Conservation (phyloP, 352 stramenopile species). For the Phytophthora colocasiae region DNA sequence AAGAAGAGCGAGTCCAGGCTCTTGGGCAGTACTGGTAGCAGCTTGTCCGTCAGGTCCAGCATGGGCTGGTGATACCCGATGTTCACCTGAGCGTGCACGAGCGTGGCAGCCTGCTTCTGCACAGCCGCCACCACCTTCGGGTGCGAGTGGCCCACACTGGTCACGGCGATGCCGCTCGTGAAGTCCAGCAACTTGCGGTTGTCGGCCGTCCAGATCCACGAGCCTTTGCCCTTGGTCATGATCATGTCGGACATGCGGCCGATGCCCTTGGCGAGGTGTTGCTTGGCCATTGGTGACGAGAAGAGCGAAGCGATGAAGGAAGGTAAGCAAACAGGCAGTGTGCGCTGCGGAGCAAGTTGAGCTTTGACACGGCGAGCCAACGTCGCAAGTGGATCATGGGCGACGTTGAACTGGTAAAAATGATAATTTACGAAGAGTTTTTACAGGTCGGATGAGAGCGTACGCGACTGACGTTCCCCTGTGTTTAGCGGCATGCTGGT, state of each 20-base stretch:
- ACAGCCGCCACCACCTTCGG: slow-evolving; percentile 90
- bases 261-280: slow-evolving; percentile 76
- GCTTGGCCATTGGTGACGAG: slow-evolving; percentile 59
- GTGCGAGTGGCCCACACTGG: slow-evolving; percentile 93
- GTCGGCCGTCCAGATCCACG: slow-evolving; percentile 89
- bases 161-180: slow-evolving; percentile 93
- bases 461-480: slow-evolving; percentile 32
- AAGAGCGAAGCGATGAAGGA: neutral
- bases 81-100: slow-evolving; percentile 94
- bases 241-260: slow-evolving; percentile 88
- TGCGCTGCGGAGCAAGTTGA: slow-evolving; percentile 34
- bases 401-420: slow-evolving; percentile 39
- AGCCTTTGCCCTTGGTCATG: slow-evolving; percentile 86
- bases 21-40: slow-evolving; percentile 83
- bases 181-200: slow-evolving; percentile 93
- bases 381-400: slow-evolving; percentile 2
- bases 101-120: slow-evolving; percentile 88
- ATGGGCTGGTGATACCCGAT: slow-evolving; percentile 93
- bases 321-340: no score
- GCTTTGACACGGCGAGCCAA: slow-evolving; percentile 17
- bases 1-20: slow-evolving; percentile 92
- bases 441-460: slow-evolving; percentile 33
- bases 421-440: slow-evolving; percentile 31
- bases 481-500: slow-evolving; percentile 3
- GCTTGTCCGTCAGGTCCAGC: slow-evolving; percentile 88